Conservation (phyloP, 2,329 filamentous ascomycete species). For the Dactylellina cionopaga region DNA sequence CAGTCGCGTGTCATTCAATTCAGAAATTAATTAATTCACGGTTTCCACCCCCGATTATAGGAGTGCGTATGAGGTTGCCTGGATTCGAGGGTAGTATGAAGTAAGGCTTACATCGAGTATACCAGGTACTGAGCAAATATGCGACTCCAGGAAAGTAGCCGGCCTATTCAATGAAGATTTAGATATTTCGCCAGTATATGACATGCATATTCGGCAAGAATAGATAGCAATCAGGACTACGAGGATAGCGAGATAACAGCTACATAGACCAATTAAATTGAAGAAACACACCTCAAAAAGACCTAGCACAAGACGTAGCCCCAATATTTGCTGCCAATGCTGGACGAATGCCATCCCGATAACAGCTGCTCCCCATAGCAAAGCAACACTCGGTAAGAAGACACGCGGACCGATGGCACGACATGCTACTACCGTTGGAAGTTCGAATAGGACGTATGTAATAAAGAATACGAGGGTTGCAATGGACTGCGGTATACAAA, state of each 20-base stretch:
- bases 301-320: constrained; percentile 70
- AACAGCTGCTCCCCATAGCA: constrained; percentile 71
- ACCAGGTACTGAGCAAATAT: constrained; percentile 78
- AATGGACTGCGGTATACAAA: constrained; percentile 8
- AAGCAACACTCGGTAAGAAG: constrained; percentile 66
- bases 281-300: constrained; percentile 67
- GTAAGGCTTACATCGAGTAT: constrained; percentile 68
- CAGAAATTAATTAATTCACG: not conserved
- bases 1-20: not conserved
- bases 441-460: constrained; percentile 74
- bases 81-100: too few species aligned
- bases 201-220: too few species aligned
- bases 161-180: constrained; percentile 58
- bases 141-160: constrained; percentile 77
- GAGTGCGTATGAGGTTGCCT: too few species aligned
- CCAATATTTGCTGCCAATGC: constrained; percentile 66
- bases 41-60: not conserved
- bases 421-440: constrained; percentile 74
- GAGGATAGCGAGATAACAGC: too few species aligned
- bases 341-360: constrained; percentile 72
- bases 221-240: too few species aligned
- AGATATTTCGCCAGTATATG: not conserved
- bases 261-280: too few species aligned
- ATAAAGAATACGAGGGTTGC: constrained; percentile 23
- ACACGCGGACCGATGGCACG: constrained; percentile 72